Conservation (phyloP, 148 eudicot genomes). For the Arctostaphylos glauca region DNA sequence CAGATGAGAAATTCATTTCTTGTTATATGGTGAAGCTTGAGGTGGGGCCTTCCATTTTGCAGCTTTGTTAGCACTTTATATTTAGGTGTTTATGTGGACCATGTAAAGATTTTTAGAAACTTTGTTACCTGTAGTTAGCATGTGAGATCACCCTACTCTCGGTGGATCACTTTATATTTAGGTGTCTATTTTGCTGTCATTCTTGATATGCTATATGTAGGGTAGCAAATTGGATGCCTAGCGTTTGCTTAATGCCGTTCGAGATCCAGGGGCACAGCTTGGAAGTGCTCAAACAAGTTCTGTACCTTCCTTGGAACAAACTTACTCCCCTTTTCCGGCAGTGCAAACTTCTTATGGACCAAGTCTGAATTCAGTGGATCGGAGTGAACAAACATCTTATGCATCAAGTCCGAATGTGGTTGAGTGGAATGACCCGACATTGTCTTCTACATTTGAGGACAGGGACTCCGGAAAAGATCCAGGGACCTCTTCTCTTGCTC, state of each 20-base stretch:
- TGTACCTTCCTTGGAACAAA: conserved; percentile 7
- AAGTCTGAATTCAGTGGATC: conserved; percentile 3
- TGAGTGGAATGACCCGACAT: conserved; percentile 13
- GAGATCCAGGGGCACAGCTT: conserved; percentile 11
- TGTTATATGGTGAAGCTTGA: background rate
- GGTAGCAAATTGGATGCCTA: conserved; percentile 15
- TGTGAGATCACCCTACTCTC: too few relatives aligned
- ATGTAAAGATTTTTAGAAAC: background rate
- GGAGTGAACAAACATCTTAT: background rate
- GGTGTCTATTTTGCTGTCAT: background rate
- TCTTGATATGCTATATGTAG: background rate
- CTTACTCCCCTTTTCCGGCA: background rate
- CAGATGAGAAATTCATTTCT: background rate
- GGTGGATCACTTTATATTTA: too few relatives aligned
- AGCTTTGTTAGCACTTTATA: background rate
- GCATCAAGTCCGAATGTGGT: background rate
- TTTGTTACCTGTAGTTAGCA: background rate
- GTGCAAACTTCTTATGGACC: conserved; percentile 8
- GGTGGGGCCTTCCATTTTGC: background rate
- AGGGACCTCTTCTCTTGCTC: conserved; percentile 12
- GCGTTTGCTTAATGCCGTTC: conserved; percentile 8
- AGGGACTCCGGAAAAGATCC: conserved; percentile 16
- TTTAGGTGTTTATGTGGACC: background rate
- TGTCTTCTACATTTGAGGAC: conserved; percentile 15
- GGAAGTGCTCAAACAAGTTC: conserved; percentile 14